Base-by-base conservation (phyloP, 108 stramenopile species). In the Skeletonema menzelii region DNA sequence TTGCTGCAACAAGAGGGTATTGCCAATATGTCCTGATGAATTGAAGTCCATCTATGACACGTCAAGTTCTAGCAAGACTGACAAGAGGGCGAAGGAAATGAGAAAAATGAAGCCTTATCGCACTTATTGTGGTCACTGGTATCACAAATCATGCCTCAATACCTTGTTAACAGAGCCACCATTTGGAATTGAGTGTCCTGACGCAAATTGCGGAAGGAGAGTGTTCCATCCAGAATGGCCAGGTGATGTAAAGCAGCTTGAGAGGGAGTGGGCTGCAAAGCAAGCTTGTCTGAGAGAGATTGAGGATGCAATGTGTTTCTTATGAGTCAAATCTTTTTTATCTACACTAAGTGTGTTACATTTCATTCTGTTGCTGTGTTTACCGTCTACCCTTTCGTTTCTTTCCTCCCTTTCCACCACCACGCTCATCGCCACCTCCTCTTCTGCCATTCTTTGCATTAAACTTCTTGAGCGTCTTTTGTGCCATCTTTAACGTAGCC, bases 401-500 rank as follows among this genome's bases (percentile, higher is more conserved):
- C 27, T 58, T 65, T 65, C 59, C 53, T 17, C 59, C 37, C 27
- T 35, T 38, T 22, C 49, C 49, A 46, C 73, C 62, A 27, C 57
- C 64, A 8, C 71, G 62, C 24, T 67, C 66, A 26, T 30, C 14
- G 6, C 69, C 57, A 17, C 70, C 72, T 7, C 31, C 72, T 8
- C 70, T 53, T 31, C 65, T 58, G 1, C 69, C 79, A 19, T 63
- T 63, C 38, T 72, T 80, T 13, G 69, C 60, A 58, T 66, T 56
- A 38, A 72, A 81, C 70, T 75, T 80, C 5, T 63, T 65, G 28
- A 85, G 65, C 15, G 85, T 79, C 75, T 86, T 90, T 61, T 91
- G 80, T 7, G 93, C 93, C 73, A 89, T 74, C 62, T 94, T 94
- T 67, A 94, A 67, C 65, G 83, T 78, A 10, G 67, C 63, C n/a